Percentiles rank a stretch among this genome's conserved stretches.
Evolutionary conservation across 768 basidiomycete genomes (phyloP).

Genomic region (Hygrophorus russula): DNA sequence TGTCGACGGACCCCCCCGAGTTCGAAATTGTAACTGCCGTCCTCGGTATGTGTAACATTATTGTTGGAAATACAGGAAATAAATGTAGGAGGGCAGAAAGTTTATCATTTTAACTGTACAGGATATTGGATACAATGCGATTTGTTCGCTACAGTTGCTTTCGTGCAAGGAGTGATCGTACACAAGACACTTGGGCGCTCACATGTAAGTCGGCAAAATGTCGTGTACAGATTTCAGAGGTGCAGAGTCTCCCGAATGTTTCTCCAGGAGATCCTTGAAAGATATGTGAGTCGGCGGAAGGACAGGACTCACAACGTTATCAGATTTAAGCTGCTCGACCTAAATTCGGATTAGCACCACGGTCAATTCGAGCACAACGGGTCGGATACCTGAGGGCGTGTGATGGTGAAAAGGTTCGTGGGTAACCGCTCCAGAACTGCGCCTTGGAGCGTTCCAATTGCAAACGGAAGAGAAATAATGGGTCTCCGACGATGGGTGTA

Average conservation of each 20-base stretch:
- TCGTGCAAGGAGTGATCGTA: too few species aligned
- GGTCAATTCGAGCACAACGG: neutral
- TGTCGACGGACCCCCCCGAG: neutral
- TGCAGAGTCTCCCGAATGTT: slow-evolving; percentile 16
- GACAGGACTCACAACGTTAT: slow-evolving; percentile 39
- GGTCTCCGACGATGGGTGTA: slow-evolving; percentile 42
- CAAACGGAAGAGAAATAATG: slow-evolving; percentile 54
- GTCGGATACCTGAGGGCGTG: slow-evolving; percentile 47
- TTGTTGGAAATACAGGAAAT: neutral
- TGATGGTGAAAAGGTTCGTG: slow-evolving; percentile 53
- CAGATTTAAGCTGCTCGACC: slow-evolving; percentile 50
- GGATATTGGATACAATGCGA: too few species aligned
- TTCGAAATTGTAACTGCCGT: neutral
- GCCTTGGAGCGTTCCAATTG: slow-evolving; percentile 54
- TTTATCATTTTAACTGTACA: too few species aligned
- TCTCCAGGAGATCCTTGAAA: slow-evolving; percentile 27
- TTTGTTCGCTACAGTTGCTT: too few species aligned
- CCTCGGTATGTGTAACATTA: neutral
- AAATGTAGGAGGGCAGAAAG: too few species aligned
- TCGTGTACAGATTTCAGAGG: slow-evolving; percentile 39
- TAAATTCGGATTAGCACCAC: slow-evolving; percentile 12
- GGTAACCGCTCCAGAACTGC: slow-evolving; percentile 54
- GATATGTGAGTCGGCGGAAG: slow-evolving; percentile 18
- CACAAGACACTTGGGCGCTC: too few species aligned
- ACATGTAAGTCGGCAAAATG: slow-evolving; percentile 41